These are phyloP conservation scores for Aspergillus funiculosus DNA, from an alignment of 495 filamentous ascomycete species.

Conservation along the genomic window DNA sequence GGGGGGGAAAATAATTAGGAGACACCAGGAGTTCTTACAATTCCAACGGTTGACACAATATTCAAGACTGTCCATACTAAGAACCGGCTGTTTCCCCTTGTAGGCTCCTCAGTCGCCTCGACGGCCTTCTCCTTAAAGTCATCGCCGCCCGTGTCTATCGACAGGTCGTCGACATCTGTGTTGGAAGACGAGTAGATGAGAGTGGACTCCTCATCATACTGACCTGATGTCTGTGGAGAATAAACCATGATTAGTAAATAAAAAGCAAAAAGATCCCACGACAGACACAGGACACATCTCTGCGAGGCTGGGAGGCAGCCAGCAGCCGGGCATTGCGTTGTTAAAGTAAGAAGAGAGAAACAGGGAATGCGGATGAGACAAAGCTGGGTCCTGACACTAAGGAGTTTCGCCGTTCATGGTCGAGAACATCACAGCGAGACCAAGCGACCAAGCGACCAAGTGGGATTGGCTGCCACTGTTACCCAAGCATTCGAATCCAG, in stretches of 20 bases:
- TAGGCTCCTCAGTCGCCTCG: neutral
- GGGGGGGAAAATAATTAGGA: too few species aligned
- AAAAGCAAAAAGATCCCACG: neutral
- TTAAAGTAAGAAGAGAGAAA: constrained; percentile 1
- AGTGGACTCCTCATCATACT: constrained; percentile 6
- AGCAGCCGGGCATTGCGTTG: constrained; percentile 3
- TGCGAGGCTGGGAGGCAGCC: neutral
- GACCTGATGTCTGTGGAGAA: neutral
- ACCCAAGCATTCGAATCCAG: neutral
- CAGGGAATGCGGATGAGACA: constrained; percentile 1
- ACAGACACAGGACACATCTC: neutral
- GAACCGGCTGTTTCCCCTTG: constrained; percentile 3
- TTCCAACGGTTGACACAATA: constrained; percentile 14
- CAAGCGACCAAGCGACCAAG: neutral
- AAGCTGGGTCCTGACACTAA: neutral
- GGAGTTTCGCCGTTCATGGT: too few species aligned
- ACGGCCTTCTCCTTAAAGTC: neutral
- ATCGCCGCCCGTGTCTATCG: constrained; percentile 1
- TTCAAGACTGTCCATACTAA: constrained; percentile 18
- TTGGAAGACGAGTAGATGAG: constrained; percentile 1
- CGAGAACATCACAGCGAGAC: too few species aligned
- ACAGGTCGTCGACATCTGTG: neutral
- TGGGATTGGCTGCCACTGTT: neutral
- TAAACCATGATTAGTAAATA: neutral
- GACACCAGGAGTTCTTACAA: neutral